Evolutionary conservation across 371 early-diverging fungal genomes (phyloP), one percentile per base, ranked within the genome.

Genomic region (Apophysomyces trapeziformis): DNA sequence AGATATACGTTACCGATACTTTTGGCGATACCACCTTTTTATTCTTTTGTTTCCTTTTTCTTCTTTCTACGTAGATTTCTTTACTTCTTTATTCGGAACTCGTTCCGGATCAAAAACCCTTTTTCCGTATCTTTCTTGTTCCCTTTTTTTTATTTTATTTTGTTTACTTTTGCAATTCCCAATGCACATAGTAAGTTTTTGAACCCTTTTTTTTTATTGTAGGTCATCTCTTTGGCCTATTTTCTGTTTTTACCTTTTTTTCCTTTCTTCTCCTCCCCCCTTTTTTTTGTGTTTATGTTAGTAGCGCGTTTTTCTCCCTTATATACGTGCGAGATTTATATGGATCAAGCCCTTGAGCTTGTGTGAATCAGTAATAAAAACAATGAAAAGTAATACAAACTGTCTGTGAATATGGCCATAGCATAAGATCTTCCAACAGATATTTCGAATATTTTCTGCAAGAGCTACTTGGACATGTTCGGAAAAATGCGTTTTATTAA

Each of bases 101-200:
- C 32, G 32, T 26, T 64, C 38, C 21, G 21, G 47, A 58, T 26
- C 32, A 26, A 26, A 26, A 26, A 26, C 56, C 36, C 60, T 46
- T 65, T 59, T 58, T 12, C 12, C 8, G 26, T 56, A 45, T 46
- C 16, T 57, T 54, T 45, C 46, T 16, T 45, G 44, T 5, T 21
- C 47, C 21, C 43, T 66, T 36, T 13, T 60, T 59, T 45, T 57
- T 26, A 1, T 26, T 26, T 26, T 26, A 26, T 47, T 18, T 47
- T 47, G 9, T 50, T 50, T 50, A 50, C 54, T 50, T 50, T 50
- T 50, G n/a, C 18, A n/a, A 50, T 18, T 26, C n/a, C 21, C 18
- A 21, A n/a, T 50, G 54, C 54, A 50, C 54, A 50, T 50, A 50
- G 54, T 50, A 50, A 50, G 54, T 64, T 59, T 59, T 44, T 43